phyloP scores from a whole-genome alignment of 805 yeast species.

The Metschnikowia cubensis region DNA sequence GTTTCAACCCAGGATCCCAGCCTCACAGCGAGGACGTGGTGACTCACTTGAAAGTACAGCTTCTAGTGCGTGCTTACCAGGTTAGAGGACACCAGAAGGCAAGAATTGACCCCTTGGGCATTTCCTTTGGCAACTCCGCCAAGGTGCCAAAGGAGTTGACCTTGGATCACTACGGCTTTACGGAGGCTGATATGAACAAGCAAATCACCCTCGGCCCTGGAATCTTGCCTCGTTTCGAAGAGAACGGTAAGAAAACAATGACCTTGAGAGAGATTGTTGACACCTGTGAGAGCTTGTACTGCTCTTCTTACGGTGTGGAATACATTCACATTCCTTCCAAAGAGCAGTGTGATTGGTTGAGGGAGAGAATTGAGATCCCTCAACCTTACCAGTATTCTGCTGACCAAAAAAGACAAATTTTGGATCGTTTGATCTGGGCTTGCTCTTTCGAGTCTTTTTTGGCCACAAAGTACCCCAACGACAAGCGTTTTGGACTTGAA shows the following conservation, averaged over 20 bases:
- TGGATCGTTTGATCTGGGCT: conserved; percentile 96
- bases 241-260: conserved; percentile 57
- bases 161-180: conserved; percentile 86
- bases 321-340: conserved; percentile 96
- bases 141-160: conserved; percentile 81
- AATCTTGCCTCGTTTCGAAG: conserved; percentile 86
- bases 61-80: conserved; percentile 96
- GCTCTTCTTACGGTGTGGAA: conserved; percentile 87
- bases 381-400: conserved; percentile 73
- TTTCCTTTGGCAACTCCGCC: conserved; percentile 72
- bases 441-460: conserved; percentile 89
- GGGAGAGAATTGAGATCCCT: conserved; percentile 94
- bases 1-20: conserved; percentile 50
- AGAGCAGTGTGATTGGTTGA: conserved; percentile 95
- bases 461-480: conserved; percentile 95
- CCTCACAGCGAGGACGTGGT: conserved; percentile 61
- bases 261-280: conserved; percentile 74
- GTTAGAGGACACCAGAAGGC: conserved; percentile 98
- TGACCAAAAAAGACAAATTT: conserved; percentile 92
- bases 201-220: conserved; percentile 95
- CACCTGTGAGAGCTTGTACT: conserved; percentile 79
- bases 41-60: conserved; percentile 90
- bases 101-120: conserved; percentile 90
- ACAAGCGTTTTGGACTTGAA: conserved; percentile 97
- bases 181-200: conserved; percentile 77